Conservation (phyloP, 495 filamentous ascomycete genomes). For the Aspergillus conjunctus region DNA sequence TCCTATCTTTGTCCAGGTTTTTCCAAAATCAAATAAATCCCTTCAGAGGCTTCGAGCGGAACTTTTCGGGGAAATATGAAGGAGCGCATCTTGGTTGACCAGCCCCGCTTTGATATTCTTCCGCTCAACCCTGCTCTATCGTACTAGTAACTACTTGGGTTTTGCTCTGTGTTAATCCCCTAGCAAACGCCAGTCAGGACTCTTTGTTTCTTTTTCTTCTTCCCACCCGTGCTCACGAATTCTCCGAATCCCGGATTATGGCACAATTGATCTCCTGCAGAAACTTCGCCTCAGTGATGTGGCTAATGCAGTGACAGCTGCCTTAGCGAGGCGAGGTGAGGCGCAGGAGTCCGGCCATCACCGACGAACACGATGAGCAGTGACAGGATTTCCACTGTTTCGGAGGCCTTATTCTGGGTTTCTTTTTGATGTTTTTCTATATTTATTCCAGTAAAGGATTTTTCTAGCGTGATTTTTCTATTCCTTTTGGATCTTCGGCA, state of each 20-base stretch:
- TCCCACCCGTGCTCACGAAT: neutral
- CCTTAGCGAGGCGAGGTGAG: slow-evolving; percentile 15
- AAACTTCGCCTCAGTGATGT: slow-evolving; percentile 30
- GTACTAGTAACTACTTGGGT: neutral
- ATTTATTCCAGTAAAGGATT: neutral
- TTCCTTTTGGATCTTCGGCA: neutral
- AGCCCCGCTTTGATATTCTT: neutral
- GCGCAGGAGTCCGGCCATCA: slow-evolving; percentile 29
- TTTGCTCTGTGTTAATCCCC: neutral
- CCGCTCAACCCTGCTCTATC: neutral
- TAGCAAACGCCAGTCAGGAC: neutral
- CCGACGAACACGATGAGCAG: slow-evolving; percentile 14
- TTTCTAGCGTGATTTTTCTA: neutral
- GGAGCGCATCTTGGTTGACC: neutral
- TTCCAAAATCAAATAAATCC: neutral
- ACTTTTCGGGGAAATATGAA: neutral
- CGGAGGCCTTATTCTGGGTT: slow-evolving; percentile 1
- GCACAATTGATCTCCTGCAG: slow-evolving; percentile 25
- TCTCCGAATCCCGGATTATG: slow-evolving; percentile 10
- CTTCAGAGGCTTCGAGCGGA: neutral
- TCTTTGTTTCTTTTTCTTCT: neutral
- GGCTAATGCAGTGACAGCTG: slow-evolving; percentile 22
- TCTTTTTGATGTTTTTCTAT: neutral
- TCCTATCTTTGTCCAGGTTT: neutral
- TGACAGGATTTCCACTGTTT: neutral